Conservation (phyloP, 1,284 basidiomycete species). For the Trichosporon coremiiforme region DNA sequence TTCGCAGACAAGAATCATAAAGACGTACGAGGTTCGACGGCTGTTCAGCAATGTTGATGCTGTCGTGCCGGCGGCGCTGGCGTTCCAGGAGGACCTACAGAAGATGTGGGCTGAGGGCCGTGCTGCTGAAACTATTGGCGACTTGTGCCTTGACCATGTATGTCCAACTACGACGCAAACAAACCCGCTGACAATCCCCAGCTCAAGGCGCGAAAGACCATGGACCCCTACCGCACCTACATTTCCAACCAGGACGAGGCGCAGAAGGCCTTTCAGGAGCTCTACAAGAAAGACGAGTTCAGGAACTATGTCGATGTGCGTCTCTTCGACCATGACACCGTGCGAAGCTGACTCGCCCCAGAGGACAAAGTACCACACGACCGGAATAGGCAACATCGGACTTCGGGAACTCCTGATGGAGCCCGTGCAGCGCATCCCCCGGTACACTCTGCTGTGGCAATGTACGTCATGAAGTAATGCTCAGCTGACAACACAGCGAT, state of each 20-base stretch:
- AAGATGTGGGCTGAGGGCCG: slow-evolving; percentile 63
- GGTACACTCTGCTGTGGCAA: slow-evolving; percentile 91
- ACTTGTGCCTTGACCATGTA: slow-evolving; percentile 77
- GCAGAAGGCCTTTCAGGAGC: slow-evolving; percentile 80
- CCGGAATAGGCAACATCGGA: slow-evolving; percentile 80
- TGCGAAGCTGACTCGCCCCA: slow-evolving; percentile 46
- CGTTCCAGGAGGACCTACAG: slow-evolving; percentile 82
- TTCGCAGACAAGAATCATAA: slow-evolving; percentile 58
- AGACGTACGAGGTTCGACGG: slow-evolving; percentile 84
- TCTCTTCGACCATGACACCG: not conserved
- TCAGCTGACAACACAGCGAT: slow-evolving; percentile 60
- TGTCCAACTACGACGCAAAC: slow-evolving; percentile 31
- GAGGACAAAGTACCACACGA: slow-evolving; percentile 85
- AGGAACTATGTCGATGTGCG: slow-evolving; percentile 80
- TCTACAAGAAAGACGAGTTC: slow-evolving; percentile 76
- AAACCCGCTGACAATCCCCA: slow-evolving; percentile 29
- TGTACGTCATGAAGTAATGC: slow-evolving; percentile 47
- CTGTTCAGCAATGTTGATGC: slow-evolving; percentile 93
- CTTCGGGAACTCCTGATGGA: slow-evolving; percentile 95
- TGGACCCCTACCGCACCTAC: slow-evolving; percentile 88
- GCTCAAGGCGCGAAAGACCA: slow-evolving; percentile 76
- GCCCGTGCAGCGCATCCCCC: slow-evolving; percentile 97
- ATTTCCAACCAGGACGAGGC: slow-evolving; percentile 92
- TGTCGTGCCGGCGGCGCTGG: slow-evolving; percentile 81
- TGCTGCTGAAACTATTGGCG: slow-evolving; percentile 70